A percentile compares a stretch with the other conserved stretches of the same genome.
Evolutionary conservation across 257 asterid genomes (phyloP).

Genomic region (Rubia yunnanensis): DNA sequence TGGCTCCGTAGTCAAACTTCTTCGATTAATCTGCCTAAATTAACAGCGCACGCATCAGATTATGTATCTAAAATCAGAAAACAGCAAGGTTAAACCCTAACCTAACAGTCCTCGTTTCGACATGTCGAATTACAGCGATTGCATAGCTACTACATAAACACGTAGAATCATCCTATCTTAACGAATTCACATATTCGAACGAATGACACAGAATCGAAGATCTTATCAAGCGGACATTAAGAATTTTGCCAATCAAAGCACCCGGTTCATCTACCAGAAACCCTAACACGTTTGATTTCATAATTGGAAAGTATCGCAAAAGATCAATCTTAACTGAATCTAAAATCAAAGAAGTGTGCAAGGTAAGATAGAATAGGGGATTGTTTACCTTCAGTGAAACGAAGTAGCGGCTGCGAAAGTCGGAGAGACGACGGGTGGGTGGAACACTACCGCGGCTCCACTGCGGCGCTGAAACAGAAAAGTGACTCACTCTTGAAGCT

Average conservation of each 20-base stretch:
- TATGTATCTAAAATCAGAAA: not conserved
- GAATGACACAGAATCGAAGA: not conserved
- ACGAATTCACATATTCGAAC: too few species aligned
- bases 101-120: not conserved
- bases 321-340: not conserved
- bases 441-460: not conserved
- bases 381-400: not conserved
- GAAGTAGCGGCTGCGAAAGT: not conserved
- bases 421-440: not conserved
- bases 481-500: not conserved
- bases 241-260: not conserved
- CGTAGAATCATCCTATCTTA: not conserved
- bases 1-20: conserved; percentile 8
- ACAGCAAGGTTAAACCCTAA: not conserved
- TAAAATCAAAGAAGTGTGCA: not conserved
- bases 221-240: not conserved
- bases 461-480: not conserved
- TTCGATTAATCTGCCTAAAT: not conserved
- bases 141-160: not conserved
- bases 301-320: not conserved
- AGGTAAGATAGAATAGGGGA: not conserved
- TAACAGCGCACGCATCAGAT: not conserved
- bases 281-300: not conserved
- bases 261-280: not conserved
- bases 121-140: not conserved